Evolutionary conservation across 2,329 filamentous ascomycete genomes (phyloP), one percentile per base, ranked within the genome.

Genomic region (Phaeosphaeria sp.): DNA sequence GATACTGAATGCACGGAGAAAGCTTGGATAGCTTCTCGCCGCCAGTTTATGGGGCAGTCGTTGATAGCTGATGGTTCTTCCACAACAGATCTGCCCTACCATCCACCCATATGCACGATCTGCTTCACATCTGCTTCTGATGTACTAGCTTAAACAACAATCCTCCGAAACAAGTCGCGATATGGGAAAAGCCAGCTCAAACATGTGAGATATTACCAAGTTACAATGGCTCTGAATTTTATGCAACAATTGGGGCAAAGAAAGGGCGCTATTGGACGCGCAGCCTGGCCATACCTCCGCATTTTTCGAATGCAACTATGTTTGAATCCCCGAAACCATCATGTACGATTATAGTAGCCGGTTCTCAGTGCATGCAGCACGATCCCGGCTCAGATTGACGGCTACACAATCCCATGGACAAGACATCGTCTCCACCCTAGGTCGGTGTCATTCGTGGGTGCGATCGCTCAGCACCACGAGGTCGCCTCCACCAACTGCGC

Each of bases 211-310:
- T 61, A 66, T 64, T 60, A 56, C 56, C 60, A 64, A 59, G 65
- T 66, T 64, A 36, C 59, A 36, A 67, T 67, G 70, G 65, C 64
- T 49, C 45, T 45, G 36, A 58, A 62, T 64, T 59, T 58, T 33
- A 49, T 13, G 46, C 13, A 20, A 33, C 20, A 49, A 22, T 49
- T 20, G 27, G 40, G 47, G 27, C 60, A 46, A 51, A 60, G 39
- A 58, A 55, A 39, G 21, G 45, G 53, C 55, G 56, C 64, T 65
- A 60, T 42, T 39, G 36, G 27, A 39, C 25, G 47, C 47, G 25
- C 64, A 59, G 42, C 48, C 49, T 15, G 45, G 49, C n/a, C 24
- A 9, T 13, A 20, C 18, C 49, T 44, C 39, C 39, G 27, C 39
- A 20, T 51, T 52, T 21, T 21, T 20, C n/a, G 40, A 39, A 49